These are phyloP conservation scores for Pseudogymnoascus sp. DNA, from an alignment of 2,329 filamentous ascomycete genomes.

Conservation along the genomic window DNA sequence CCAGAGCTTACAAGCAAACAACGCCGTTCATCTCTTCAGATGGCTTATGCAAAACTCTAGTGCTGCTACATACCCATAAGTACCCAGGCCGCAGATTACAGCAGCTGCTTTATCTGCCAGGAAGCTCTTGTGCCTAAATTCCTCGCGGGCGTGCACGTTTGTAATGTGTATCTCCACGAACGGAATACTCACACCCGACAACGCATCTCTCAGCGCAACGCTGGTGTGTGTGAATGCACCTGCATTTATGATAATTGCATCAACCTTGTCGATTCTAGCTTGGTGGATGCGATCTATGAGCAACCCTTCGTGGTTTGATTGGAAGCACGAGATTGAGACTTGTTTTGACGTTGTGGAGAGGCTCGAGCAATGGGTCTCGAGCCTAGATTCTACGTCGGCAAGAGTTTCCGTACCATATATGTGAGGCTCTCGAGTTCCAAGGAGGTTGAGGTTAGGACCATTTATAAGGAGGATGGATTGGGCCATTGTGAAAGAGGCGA, in stretches of 20 bases:
- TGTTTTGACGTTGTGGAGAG: slow-evolving; percentile 1
- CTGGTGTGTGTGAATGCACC: slow-evolving; percentile 70
- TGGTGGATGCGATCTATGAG: slow-evolving; percentile 67
- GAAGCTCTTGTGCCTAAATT: slow-evolving; percentile 61
- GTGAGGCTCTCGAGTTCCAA: slow-evolving; percentile 65
- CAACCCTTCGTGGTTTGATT: slow-evolving; percentile 72
- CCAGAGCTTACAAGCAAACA: neutral
- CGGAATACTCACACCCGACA: slow-evolving; percentile 59
- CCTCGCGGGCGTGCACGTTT: slow-evolving; percentile 65
- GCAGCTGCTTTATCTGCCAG: slow-evolving; percentile 68
- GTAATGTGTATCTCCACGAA: slow-evolving; percentile 73
- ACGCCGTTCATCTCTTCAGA: slow-evolving; percentile 34
- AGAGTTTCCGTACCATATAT: slow-evolving; percentile 67
- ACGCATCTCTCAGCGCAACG: slow-evolving; percentile 66
- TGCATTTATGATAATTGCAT: slow-evolving; percentile 68
- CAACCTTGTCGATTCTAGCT: slow-evolving; percentile 46
- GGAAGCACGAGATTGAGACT: slow-evolving; percentile 49
- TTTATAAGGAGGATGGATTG: slow-evolving; percentile 62
- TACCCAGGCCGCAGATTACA: slow-evolving; percentile 62
- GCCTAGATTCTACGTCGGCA: slow-evolving; percentile 42
- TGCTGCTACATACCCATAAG: slow-evolving; percentile 53
- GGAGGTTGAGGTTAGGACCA: slow-evolving; percentile 75
- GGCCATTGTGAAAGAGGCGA: slow-evolving; percentile 23
- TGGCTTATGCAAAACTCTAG: slow-evolving; percentile 44
- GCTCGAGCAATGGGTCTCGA: neutral